Evolutionary conservation across 495 filamentous ascomycete species (phyloP).

Genomic region (Penicilliopsis zonata): DNA sequence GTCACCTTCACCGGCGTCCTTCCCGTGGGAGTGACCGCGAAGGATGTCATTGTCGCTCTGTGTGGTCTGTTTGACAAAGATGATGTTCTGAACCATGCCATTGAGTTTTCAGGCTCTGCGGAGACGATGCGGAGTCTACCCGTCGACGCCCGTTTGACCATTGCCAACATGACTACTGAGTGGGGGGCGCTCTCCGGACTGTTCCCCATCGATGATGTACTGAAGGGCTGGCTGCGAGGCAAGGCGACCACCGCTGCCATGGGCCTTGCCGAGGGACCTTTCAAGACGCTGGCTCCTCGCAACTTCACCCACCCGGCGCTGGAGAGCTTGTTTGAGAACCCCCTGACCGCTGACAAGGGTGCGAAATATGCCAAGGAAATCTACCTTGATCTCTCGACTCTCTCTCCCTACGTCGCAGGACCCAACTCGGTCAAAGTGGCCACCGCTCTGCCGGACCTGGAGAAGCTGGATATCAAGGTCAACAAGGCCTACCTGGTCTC

Average conservation of each 20-base stretch:
- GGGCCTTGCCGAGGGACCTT: slow-evolving; percentile 26
- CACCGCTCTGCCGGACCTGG: slow-evolving; percentile 67
- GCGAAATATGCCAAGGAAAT: slow-evolving; percentile 77
- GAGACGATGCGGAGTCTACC: slow-evolving; percentile 64
- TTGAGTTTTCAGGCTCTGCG: slow-evolving; percentile 77
- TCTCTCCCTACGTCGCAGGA: slow-evolving; percentile 79
- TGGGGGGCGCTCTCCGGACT: slow-evolving; percentile 78
- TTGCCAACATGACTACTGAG: slow-evolving; percentile 93
- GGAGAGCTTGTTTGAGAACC: slow-evolving; percentile 58
- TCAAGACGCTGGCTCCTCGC: slow-evolving; percentile 23
- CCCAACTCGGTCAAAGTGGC: slow-evolving; percentile 84
- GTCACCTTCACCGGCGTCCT: slow-evolving; percentile 66
- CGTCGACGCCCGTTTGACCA: slow-evolving; percentile 69
- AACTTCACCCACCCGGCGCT: slow-evolving; percentile 59
- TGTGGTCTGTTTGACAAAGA: slow-evolving; percentile 82
- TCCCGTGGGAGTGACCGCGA: slow-evolving; percentile 77
- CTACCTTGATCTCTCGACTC: slow-evolving; percentile 64
- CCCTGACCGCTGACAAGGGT: slow-evolving; percentile 57
- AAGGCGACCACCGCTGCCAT: slow-evolving; percentile 64
- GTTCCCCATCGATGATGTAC: slow-evolving; percentile 70
- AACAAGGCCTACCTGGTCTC: slow-evolving; percentile 85
- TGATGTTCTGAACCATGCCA: slow-evolving; percentile 84
- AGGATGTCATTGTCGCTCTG: slow-evolving; percentile 88
- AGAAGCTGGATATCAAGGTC: slow-evolving; percentile 56
- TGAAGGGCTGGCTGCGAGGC: slow-evolving; percentile 63